These are phyloP conservation scores for Fusarium hostae DNA, from an alignment of 2,329 filamentous ascomycete genomes.

Conservation along the genomic window DNA sequence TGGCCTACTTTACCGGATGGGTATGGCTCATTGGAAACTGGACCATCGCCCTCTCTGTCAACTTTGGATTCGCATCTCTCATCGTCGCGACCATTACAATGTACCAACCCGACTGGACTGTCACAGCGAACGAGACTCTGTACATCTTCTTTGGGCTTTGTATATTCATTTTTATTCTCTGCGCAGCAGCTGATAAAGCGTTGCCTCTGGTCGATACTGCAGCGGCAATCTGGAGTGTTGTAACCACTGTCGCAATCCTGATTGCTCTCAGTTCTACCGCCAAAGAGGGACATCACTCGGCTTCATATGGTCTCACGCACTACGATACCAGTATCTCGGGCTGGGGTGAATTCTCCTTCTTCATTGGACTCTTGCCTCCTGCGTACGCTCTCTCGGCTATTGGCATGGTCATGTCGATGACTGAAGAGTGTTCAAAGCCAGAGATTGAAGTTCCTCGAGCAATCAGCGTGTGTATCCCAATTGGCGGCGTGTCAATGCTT, in stretches of 20 bases:
- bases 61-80: neutral
- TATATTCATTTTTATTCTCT: neutral
- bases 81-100: neutral
- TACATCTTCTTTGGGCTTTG: conserved; percentile 5
- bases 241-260: neutral
- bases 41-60: neutral
- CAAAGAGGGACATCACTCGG: neutral
- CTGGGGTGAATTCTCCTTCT: neutral
- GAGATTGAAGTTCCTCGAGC: neutral
- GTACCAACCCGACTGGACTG: neutral
- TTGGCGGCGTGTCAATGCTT: neutral
- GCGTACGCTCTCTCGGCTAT: neutral
- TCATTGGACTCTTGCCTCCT: neutral
- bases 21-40: conserved; percentile 2
- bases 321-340: neutral
- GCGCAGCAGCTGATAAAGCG: neutral
- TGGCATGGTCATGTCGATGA: neutral
- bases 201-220: neutral
- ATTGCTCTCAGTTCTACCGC: neutral
- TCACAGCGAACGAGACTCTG: neutral
- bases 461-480: neutral
- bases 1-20: neutral
- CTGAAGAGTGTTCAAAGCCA: neutral
- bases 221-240: conserved; percentile 1
- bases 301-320: neutral